Evolutionary conservation across 805 yeast genomes (phyloP).

Genomic region (Cyberlindnera maclurae): DNA sequence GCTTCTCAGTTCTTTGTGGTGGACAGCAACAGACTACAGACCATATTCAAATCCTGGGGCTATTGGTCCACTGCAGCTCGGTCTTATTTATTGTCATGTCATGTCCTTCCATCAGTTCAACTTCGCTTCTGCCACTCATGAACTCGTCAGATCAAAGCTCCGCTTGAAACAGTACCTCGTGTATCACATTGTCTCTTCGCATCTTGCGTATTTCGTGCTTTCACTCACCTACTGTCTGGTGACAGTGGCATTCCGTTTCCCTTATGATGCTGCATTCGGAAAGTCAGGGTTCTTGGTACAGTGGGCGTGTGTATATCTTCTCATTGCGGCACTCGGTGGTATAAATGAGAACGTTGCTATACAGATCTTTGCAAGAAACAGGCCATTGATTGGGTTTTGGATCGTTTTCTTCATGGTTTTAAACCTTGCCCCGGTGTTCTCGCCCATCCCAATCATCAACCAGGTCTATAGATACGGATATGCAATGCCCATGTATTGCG

Average conservation of each 20-base stretch:
- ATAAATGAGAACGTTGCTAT: conserved; percentile 55
- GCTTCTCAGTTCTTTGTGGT: conserved; percentile 13
- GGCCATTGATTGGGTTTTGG: conserved; percentile 68
- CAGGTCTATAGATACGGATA: conserved; percentile 41
- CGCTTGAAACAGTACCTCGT: conserved; percentile 32
- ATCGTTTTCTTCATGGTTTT: conserved; percentile 54
- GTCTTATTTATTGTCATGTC: conserved; percentile 58
- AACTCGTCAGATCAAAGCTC: conserved; percentile 10
- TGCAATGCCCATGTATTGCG: conserved; percentile 56
- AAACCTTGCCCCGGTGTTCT: conserved; percentile 55
- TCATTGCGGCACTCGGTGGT: conserved; percentile 65
- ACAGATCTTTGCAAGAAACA: conserved; percentile 39
- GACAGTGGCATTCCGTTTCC: conserved; percentile 55
- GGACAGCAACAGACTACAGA: conserved; percentile 29
- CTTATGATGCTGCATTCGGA: conserved; percentile 46
- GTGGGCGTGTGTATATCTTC: conserved; percentile 54
- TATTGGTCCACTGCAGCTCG: conserved; percentile 58
- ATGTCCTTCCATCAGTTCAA: conserved; percentile 61
- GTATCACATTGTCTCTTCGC: conserved; percentile 33
- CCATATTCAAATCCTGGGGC: conserved; percentile 40
- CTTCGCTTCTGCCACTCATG: conserved; percentile 47
- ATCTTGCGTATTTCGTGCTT: conserved; percentile 38
- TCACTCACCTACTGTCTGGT: conserved; percentile 49
- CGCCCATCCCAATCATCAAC: conserved; percentile 37
- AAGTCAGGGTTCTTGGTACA: conserved; percentile 56